Percentiles rank a stretch among this genome's conserved stretches.
phyloP scores from a whole-genome alignment of 129 eudicot species.

The Smallanthus sonchifolius region DNA sequence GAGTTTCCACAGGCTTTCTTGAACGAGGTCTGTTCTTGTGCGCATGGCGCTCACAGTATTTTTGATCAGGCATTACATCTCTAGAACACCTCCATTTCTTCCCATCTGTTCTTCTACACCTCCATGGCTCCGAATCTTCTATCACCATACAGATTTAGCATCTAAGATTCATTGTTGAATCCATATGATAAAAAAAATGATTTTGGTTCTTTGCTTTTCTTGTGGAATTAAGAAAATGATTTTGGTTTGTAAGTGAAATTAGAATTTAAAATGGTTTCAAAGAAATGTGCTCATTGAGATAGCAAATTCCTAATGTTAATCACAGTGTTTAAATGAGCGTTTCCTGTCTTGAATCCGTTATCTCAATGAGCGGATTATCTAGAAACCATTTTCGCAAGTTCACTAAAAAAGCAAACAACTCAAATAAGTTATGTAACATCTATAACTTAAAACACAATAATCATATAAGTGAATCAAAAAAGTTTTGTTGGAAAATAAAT shows the following conservation, averaged over 20 bases:
- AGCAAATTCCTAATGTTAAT: too few relatives aligned
- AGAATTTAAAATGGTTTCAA: too few relatives aligned
- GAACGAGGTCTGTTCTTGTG: constrained; percentile 65
- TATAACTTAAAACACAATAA: background rate
- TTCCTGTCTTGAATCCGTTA: too few relatives aligned
- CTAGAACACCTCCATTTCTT: constrained; percentile 76
- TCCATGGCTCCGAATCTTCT: constrained; percentile 64
- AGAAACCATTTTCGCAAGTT: too few relatives aligned
- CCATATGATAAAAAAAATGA: too few relatives aligned
- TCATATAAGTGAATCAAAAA: too few relatives aligned
- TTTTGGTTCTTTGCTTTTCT: too few relatives aligned
- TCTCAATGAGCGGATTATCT: too few relatives aligned
- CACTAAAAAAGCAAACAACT: background rate
- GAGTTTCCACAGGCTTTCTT: constrained; percentile 85
- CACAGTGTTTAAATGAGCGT: too few relatives aligned
- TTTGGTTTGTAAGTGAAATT: too few relatives aligned
- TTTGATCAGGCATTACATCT: constrained; percentile 60
- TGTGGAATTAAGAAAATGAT: too few relatives aligned
- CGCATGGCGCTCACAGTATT: constrained; percentile 65
- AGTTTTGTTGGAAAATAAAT: background rate
- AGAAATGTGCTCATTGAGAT: too few relatives aligned
- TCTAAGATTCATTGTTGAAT: background rate
- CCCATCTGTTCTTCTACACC: constrained; percentile 74
- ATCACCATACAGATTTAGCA: background rate
- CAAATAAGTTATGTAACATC: background rate